Conservation (phyloP, 2,329 filamentous ascomycete species). For the Ceratocystis ficicola region DNA sequence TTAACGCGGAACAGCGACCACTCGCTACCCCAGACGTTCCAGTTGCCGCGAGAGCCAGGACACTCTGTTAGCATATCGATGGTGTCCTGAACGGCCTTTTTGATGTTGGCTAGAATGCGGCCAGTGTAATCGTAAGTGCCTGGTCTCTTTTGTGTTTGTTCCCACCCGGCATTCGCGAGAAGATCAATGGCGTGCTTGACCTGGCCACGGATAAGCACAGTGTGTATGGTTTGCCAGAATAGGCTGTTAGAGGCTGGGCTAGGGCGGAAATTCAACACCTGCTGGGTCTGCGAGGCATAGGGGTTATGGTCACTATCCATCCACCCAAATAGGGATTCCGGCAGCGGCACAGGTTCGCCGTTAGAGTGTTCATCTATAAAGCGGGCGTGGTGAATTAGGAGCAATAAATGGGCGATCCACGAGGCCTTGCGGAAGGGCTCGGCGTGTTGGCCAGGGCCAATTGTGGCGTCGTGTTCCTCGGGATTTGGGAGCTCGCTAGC, state of each 20-base stretch:
- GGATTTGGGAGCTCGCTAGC: slow-evolving; percentile 37
- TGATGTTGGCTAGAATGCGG: slow-evolving; percentile 63
- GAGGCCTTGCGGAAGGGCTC: slow-evolving; percentile 61
- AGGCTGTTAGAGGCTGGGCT: slow-evolving; percentile 63
- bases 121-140: slow-evolving; percentile 59
- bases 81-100: slow-evolving; percentile 56
- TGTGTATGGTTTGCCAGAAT: slow-evolving; percentile 79
- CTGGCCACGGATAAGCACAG: slow-evolving; percentile 61
- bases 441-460: slow-evolving; percentile 52
- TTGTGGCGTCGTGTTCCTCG: slow-evolving; percentile 45
- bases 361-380: slow-evolving; percentile 32
- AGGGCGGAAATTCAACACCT: slow-evolving; percentile 51
- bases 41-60: slow-evolving; percentile 57
- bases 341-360: slow-evolving; percentile 45
- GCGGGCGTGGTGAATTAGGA: slow-evolving; percentile 63
- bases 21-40: slow-evolving; percentile 69
- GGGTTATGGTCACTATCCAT: slow-evolving; percentile 62
- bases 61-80: slow-evolving; percentile 59
- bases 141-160: slow-evolving; percentile 56
- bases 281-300: slow-evolving; percentile 53
- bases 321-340: slow-evolving; percentile 74
- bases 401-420: slow-evolving; percentile 63
- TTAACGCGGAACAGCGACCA: slow-evolving; percentile 77
- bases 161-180: slow-evolving; percentile 65
- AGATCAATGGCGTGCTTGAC: slow-evolving; percentile 54